Evolutionary conservation across 345 rosid species (phyloP), one percentile per base, ranked within the genome.

Genomic region (Eutrema heterophyllum): DNA sequence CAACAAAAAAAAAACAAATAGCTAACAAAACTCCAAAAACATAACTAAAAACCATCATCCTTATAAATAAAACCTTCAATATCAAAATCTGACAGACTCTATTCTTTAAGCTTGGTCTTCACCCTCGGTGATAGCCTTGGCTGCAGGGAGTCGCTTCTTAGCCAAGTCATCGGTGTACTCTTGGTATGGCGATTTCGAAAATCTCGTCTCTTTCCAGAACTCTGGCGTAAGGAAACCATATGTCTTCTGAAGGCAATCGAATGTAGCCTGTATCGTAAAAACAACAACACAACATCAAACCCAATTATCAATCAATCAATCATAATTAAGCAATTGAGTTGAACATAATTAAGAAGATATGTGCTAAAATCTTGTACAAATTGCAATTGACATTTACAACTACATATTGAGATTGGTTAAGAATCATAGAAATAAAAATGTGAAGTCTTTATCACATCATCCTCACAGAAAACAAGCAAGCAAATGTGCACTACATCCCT

Each of bases 191-290:
- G 92, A 87, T 70, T 48, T 86, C 10, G 62, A 50, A 71, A 84
- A 87, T 7, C 77, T 83, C 0, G 92, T 87, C 33, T 87, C 92
- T 76, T 58, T 89, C 95, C 92, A 89, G 72, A 89, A 84, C 54
- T 89, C 92, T 3, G 91, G 95, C 14, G 95, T 87, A 58, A 89
- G 79, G 95, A 87, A 89, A 10, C 95, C 92, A 29, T 87, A 87
- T 1, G 96, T 89, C 79, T 89, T 85, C 66, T 85, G 58, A 13
- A 89, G 86, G 26, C 88, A 87, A 9, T 89, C 92, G 0, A 89
- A 89, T 0, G 95, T 84, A 4, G 95, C 92, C 80, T 78, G 81
- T 3, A 9, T 33, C 9, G 6, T 10, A 36, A 36, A 12, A 69
- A n/a, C 64, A 54, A 12, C 38, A 38, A 0, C 24, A 21, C 24